Percentiles rank a stretch among this genome's conserved stretches.
phyloP scores from a whole-genome alignment of 768 basidiomycete species.

The Candolleomyces aberdarensis region DNA sequence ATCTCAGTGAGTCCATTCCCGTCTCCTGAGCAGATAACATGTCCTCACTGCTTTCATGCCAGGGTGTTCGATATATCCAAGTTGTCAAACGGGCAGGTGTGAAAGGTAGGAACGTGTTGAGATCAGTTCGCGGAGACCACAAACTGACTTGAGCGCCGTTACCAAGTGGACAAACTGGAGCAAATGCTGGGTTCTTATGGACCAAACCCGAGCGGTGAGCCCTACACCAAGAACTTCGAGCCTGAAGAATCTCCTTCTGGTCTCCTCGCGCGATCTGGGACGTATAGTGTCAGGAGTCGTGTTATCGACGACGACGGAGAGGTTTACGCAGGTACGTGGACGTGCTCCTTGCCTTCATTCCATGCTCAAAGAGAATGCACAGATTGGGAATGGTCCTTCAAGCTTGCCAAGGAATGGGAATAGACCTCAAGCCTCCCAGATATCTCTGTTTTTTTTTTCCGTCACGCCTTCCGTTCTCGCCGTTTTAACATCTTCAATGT shows the following conservation, averaged over 20 bases:
- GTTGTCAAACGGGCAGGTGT: constrained; percentile 79
- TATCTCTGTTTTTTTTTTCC: background rate
- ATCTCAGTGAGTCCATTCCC: constrained; percentile 55
- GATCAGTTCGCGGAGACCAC: background rate
- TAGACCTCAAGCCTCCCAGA: constrained; percentile 8
- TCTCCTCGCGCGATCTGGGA: constrained; percentile 76
- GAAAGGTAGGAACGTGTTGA: constrained; percentile 45
- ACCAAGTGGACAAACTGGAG: constrained; percentile 84
- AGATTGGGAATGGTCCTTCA: constrained; percentile 92
- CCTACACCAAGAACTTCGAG: constrained; percentile 77
- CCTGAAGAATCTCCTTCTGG: constrained; percentile 73
- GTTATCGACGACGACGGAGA: constrained; percentile 86
- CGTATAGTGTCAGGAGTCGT: constrained; percentile 75
- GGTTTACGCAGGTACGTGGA: constrained; percentile 68
- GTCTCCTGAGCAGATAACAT: constrained; percentile 6
- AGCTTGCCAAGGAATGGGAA: constrained; percentile 90
- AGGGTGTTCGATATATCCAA: constrained; percentile 87
- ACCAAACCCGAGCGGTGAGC: constrained; percentile 57
- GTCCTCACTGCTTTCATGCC: constrained; percentile 3
- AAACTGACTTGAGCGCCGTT: constrained; percentile 1
- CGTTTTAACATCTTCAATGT: background rate
- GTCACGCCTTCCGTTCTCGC: background rate
- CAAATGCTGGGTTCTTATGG: constrained; percentile 96
- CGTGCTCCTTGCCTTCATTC: background rate
- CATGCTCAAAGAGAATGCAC: background rate